These are phyloP conservation scores for Phytopythium helicoides DNA, from an alignment of 352 stramenopile species.

Conservation along the genomic window DNA sequence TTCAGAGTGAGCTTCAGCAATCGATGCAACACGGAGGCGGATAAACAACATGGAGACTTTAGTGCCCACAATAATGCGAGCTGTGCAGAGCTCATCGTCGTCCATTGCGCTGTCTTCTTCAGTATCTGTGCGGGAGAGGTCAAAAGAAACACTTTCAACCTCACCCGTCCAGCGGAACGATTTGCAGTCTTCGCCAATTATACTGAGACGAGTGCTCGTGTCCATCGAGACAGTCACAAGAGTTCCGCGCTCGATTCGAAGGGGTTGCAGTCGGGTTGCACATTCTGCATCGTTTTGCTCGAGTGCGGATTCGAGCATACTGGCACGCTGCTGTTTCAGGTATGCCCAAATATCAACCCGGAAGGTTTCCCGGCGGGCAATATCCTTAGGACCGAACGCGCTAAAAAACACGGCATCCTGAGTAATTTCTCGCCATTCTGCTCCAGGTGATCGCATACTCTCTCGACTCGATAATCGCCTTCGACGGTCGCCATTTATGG, in stretches of 20 bases:
- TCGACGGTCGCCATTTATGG: neutral
- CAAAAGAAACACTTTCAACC: slow-evolving; percentile 60
- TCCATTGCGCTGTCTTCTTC: slow-evolving; percentile 4
- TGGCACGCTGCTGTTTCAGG: slow-evolving; percentile 50
- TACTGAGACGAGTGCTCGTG: slow-evolving; percentile 24
- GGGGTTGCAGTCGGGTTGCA: slow-evolving; percentile 42
- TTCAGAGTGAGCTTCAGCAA: slow-evolving; percentile 4
- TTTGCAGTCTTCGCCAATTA: slow-evolving; percentile 52
- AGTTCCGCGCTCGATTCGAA: slow-evolving; percentile 53
- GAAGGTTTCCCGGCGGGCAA: slow-evolving; percentile 43
- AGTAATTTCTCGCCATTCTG: slow-evolving; percentile 2
- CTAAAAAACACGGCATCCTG: slow-evolving; percentile 55
- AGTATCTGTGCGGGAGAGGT: slow-evolving; percentile 32
- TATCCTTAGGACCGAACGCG: slow-evolving; percentile 46
- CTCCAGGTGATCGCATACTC: slow-evolving; percentile 1
- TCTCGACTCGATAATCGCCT: neutral
- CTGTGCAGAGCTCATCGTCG: slow-evolving; percentile 44
- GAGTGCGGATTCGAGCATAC: slow-evolving; percentile 59
- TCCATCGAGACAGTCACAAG: slow-evolving; percentile 67
- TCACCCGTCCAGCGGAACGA: slow-evolving; percentile 65
- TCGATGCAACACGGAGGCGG: slow-evolving; percentile 25
- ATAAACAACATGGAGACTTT: slow-evolving; percentile 70
- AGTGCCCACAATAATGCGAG: slow-evolving; percentile 49
- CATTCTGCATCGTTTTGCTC: slow-evolving; percentile 51
- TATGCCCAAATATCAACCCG: slow-evolving; percentile 73